Percentiles rank a stretch among this genome's conserved stretches.
phyloP scores from a whole-genome alignment of 176 grass and related monocot species.

The Chloris gayana region DNA sequence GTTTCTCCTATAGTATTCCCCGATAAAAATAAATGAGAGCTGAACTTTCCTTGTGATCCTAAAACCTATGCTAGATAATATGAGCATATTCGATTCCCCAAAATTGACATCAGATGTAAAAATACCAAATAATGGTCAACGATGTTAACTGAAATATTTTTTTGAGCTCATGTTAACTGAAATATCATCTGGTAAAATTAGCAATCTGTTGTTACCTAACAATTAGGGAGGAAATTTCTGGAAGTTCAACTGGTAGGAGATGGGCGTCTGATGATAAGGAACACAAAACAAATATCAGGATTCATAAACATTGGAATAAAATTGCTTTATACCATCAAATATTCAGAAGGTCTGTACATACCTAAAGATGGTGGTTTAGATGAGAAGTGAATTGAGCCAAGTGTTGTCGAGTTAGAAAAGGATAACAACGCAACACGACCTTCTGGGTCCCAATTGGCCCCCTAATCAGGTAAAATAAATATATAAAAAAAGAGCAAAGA shows the following conservation, averaged over 20 bases:
- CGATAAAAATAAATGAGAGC: too few species aligned
- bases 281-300: conserved; percentile 27
- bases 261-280: conserved; percentile 71
- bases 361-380: conserved; percentile 87
- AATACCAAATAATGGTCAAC: not conserved
- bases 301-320: conserved; percentile 17
- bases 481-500: conserved; percentile 26
- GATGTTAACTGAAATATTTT: conserved; percentile 14
- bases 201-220: conserved; percentile 61
- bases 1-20: too few species aligned
- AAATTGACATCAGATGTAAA: conserved; percentile 2
- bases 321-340: conserved; percentile 21
- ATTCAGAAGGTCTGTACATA: conserved; percentile 39
- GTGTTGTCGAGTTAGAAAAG: conserved; percentile 81
- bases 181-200: conserved; percentile 26
- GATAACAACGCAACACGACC: conserved; percentile 74
- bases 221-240: conserved; percentile 81
- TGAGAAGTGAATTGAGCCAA: conserved; percentile 91
- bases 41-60: not conserved
- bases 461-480: conserved; percentile 55
- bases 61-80: conserved; percentile 20
- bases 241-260: conserved; percentile 85
- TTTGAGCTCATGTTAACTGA: not conserved
- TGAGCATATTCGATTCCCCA: not conserved
- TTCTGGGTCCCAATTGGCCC: conserved; percentile 89